Percentiles rank a stretch among this genome's conserved stretches.
phyloP scores from a whole-genome alignment of 495 filamentous ascomycete genomes.

The Pyrenula massariospora region DNA sequence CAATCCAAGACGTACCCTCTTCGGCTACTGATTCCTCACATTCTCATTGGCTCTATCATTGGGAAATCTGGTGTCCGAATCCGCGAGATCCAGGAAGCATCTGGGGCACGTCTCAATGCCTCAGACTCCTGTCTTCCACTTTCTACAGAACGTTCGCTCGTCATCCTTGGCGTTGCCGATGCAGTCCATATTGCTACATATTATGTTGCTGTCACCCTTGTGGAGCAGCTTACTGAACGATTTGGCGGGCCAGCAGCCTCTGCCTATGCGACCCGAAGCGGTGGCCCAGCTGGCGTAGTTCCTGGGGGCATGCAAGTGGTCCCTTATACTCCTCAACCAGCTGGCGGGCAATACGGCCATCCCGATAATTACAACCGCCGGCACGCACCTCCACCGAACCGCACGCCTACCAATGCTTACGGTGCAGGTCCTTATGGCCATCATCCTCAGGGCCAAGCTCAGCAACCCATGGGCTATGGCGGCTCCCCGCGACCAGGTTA shows the following conservation, averaged over 20 bases:
- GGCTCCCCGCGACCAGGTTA: constrained; percentile 57
- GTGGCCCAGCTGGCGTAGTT: constrained; percentile 81
- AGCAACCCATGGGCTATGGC: constrained; percentile 61
- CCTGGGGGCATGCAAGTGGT: constrained; percentile 97
- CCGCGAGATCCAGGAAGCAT: constrained; percentile 96
- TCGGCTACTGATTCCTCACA: constrained; percentile 88
- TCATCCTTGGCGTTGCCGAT: constrained; percentile 81
- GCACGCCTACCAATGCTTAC: constrained; percentile 25
- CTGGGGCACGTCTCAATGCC: constrained; percentile 90
- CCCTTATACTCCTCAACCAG: constrained; percentile 86
- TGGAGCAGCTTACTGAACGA: constrained; percentile 90
- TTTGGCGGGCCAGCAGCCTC: constrained; percentile 94
- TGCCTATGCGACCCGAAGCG: constrained; percentile 90
- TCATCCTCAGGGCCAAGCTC: constrained; percentile 8
- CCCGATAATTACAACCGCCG: constrained; percentile 76
- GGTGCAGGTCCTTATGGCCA: constrained; percentile 48
- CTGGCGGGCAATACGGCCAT: constrained; percentile 82
- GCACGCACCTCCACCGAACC: constrained; percentile 53
- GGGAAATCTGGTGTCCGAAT: constrained; percentile 91
- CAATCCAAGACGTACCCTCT: constrained; percentile 97
- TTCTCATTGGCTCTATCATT: constrained; percentile 97
- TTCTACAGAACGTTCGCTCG: constrained; percentile 92
- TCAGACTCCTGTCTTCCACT: constrained; percentile 88
- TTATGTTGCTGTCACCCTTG: constrained; percentile 90
- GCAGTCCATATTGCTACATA: constrained; percentile 98